Evolutionary conservation across 208 protist species (phyloP), one percentile per base, ranked within the genome.

Genomic region (Herpetomonas tarakana): DNA sequence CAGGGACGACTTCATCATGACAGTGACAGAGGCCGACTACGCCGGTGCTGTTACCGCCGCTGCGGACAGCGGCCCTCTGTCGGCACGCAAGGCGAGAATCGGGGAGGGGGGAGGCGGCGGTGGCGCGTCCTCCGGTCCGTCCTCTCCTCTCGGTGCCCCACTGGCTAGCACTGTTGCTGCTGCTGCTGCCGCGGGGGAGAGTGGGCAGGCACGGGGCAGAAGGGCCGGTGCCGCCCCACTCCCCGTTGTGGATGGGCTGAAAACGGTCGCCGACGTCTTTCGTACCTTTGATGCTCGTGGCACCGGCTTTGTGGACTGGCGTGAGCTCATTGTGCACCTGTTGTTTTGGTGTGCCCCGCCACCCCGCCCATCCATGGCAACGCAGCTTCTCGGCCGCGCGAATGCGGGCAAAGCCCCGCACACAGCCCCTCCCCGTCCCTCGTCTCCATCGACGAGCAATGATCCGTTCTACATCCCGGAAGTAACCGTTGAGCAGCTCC

Each of bases 311-410:
- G 78, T 93, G 25, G 90, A 96, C 68, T 96, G 90, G 90, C 65
- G 90, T 1, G 86, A 93, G 58, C 65, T 92, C 46, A 63, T 93
- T 14, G 60, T 93, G 44, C 90, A 96, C 56, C 65, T 96, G 22
- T 72, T 96, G 3, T 78, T 96, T 21, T 96, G 87, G 85, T 91
- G 85, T 52, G 64, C 65, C 0, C 71, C 85, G 35, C 31, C 65
- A 12, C 50, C 73, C 24, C 25, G 19, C 52, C 31, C 21, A 19
- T 41, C 30, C 25, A 12, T 25, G 9, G 25, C 25, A 14, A 21
- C 28, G 11, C 7, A 45, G 38, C 11, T 11, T 11, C 38, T 45
- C 18, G 11, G 14, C 38, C 11, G 38, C 14, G 14, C 21, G 14
- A 16, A 16, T 26, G 39, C 57, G 14, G 38, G n/a, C n/a, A n/a